Evolutionary conservation across 352 stramenopile species (phyloP).

Genomic region (Phytophthora syringae): DNA sequence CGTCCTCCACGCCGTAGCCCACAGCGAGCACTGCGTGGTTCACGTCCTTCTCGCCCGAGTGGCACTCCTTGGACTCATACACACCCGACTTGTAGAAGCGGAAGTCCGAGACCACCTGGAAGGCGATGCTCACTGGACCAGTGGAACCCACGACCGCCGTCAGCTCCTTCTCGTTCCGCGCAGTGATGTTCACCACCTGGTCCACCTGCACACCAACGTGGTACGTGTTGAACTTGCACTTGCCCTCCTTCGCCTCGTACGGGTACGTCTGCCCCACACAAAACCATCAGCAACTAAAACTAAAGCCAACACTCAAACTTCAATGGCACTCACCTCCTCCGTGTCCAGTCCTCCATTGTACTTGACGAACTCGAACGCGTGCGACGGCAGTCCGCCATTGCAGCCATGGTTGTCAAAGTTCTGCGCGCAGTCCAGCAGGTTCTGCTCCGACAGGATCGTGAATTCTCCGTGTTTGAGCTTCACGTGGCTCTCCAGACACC

Average conservation of each 20-base stretch:
- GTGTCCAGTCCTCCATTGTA: conserved; percentile 90
- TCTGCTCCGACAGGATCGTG: conserved; percentile 96
- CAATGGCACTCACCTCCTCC: conserved; percentile 58
- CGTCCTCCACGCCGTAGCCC: conserved; percentile 94
- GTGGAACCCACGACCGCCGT: conserved; percentile 65
- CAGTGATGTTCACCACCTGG: conserved; percentile 87
- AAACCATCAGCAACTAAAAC: not conserved
- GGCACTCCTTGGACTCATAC: conserved; percentile 87
- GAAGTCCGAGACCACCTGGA: conserved; percentile 90
- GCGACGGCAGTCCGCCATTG: conserved; percentile 96
- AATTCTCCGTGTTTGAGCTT: conserved; percentile 94
- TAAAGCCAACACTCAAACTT: not conserved
- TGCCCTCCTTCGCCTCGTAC: conserved; percentile 78
- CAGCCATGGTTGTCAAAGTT: conserved; percentile 95
- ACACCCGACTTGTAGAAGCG: conserved; percentile 90
- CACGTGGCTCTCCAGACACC: conserved; percentile 96
- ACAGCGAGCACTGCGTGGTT: conserved; percentile 96
- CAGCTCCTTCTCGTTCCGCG: conserved; percentile 78
- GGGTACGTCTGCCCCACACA: conserved; percentile 55
- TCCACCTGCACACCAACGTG: conserved; percentile 77
- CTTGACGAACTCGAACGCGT: conserved; percentile 96
- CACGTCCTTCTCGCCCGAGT: conserved; percentile 83
- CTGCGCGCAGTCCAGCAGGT: conserved; percentile 96
- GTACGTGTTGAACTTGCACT: conserved; percentile 84
- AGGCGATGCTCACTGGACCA: conserved; percentile 86